Base-by-base conservation (phyloP, 768 basidiomycete species). In the Tylopilus plumbeoviolaceoides region DNA sequence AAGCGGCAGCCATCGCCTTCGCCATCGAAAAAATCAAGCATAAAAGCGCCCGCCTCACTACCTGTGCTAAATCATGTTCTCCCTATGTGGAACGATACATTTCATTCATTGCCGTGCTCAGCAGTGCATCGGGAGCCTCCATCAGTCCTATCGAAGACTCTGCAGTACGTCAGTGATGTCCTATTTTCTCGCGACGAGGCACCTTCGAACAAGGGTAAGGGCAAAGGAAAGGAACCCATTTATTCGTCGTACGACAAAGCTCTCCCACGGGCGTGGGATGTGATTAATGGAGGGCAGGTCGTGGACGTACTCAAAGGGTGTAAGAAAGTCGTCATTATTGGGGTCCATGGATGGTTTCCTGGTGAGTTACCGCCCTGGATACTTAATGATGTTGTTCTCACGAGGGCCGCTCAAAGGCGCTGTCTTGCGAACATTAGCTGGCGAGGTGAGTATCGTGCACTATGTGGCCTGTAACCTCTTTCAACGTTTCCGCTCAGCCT, bases 261-360 rank as follows among this genome's bases (percentile, higher is more conserved):
- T 50, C 74, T 92, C 48, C 90, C 90, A 35, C 80, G 85, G 59
- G 77, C 83, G 45, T 85, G 84, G 77, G 81, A 83, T 46, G 73
- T 86, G 1, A 48, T 87, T 2, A 77, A 76, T 43, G 69, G 70
- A 55, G 51, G 52, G 35, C 43, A 46, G 28, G 31, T 21, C 15
- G 35, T 50, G 38, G 83, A 86, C 57, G 73, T 82, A 35, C 60
- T 89, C 56, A 73, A 75, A 48, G 83, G 82, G 0, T 84, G 83
- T 55, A 82, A 76, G 63, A 73, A 78, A 42, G 85, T 92, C 0
- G 87, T 89, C 3, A 78, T 92, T 14, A 89, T 95, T 57, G 92
- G 93, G 1, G 80, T 95, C 1, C 91, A 94, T 67, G 92, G 92
- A 3, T 93, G 90, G 90, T 92, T 90, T 61, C 89, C 89, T 55